Evolutionary conservation across 2,329 filamentous ascomycete genomes (phyloP).

Genomic region (Neofusicoccum umdonicola): DNA sequence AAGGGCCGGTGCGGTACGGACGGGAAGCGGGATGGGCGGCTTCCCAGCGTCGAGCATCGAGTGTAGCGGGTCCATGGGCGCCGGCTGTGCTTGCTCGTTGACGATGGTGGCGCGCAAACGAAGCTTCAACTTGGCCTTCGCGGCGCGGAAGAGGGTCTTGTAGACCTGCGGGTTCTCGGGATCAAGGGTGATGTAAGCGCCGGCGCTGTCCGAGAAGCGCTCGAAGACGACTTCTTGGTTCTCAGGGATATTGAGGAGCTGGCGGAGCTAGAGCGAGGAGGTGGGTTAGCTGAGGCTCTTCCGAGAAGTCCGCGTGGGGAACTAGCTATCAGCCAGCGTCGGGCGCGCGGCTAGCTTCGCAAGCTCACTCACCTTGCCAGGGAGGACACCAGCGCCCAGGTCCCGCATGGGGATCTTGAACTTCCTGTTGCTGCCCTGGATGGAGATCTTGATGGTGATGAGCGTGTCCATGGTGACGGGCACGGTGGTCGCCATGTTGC

Average conservation of each 20-base stretch:
- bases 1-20: conserved; percentile 1
- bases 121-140: conserved; percentile 97
- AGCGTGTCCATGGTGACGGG: conserved; percentile 64
- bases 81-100: conserved; percentile 18
- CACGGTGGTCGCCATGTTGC: conserved; percentile 42
- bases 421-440: conserved; percentile 72
- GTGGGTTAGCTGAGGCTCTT: background rate
- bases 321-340: background rate
- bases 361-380: conserved; percentile 70
- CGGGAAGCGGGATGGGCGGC: conserved; percentile 7
- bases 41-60: background rate
- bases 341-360: background rate
- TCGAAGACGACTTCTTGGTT: conserved; percentile 70
- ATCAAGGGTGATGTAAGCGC: conserved; percentile 75
- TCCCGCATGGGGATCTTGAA: conserved; percentile 90
- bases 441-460: conserved; percentile 82
- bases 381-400: conserved; percentile 69
- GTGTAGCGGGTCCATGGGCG: background rate
- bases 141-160: conserved; percentile 94
- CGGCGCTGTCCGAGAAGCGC: conserved; percentile 92
- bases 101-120: conserved; percentile 72
- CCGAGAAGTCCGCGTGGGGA: background rate
- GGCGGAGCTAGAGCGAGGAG: conserved; percentile 59
- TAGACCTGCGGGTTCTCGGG: conserved; percentile 76
- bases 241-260: conserved; percentile 62